Base-by-base conservation (phyloP, 495 filamentous ascomycete species). In the Trichoderma reesei region DNA sequence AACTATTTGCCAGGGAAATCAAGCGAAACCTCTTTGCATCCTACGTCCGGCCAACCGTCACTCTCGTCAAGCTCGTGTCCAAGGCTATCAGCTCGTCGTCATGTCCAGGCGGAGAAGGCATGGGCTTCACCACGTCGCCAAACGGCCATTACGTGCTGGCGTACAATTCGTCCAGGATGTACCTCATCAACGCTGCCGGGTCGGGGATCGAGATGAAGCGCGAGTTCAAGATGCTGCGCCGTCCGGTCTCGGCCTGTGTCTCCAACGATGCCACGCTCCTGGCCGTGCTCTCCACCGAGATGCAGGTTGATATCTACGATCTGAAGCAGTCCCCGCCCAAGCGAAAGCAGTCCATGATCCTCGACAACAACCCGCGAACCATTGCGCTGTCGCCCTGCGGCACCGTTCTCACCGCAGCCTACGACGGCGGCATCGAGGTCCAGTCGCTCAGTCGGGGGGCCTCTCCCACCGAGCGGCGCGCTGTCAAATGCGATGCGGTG, bases 371-470 rank as follows among this genome's bases (percentile, higher is more conserved):
- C 63, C 89, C 91, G 67, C 82, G 88, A 65, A 84, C 88, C 46
- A 87, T 96, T 65, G 85, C 87, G 8, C 77, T 96, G 33, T 92
- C 90, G 1, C 91, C 91, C 1, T 87, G 85, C 60, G 91, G 90
- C 26, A 82, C 85, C 51, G 89, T 96, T 20, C 78, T 96, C 65
- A 92, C 91, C 31, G 86, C 91, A n/a, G 90, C 90, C 11, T 96
- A 90, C 76, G 85, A 90, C 68, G 88, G 89, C 38, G 89, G 88
- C 14, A 91, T 96, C 65, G 92, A 96, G 69, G 89, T 96, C 1
- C 85, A 91, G 59, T 87, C 91, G 6, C 73, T 96, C 20, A 85
- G 83, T 41, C 77, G 85, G 10, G 81, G 77, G 41, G 85, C 83
- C 9, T 67, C 87, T 18, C 77, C 83, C 20, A 88, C 87, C 4